Evolutionary conservation across 129 eudicot species (phyloP).

Genomic region (Lonicera japonica): DNA sequence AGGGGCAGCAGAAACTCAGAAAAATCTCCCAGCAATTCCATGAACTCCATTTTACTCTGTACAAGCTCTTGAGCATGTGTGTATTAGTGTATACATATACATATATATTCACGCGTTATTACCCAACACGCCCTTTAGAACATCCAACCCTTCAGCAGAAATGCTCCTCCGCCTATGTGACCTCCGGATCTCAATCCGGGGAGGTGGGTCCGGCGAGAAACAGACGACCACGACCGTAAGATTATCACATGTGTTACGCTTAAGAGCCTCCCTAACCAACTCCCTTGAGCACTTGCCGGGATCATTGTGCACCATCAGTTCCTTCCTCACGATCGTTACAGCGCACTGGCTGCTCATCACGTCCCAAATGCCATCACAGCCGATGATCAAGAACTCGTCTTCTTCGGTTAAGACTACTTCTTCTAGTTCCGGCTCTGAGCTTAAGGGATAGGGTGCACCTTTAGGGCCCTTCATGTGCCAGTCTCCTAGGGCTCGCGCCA

Average conservation of each 20-base stretch:
- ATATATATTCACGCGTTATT: conserved; percentile 28
- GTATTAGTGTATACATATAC: too few species aligned
- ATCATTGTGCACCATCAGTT: conserved; percentile 75
- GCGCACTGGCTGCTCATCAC: conserved; percentile 93
- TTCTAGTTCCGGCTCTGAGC: conserved; percentile 72
- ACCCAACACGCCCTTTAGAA: conserved; percentile 59
- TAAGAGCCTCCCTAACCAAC: conserved; percentile 73
- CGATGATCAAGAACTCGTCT: conserved; percentile 81
- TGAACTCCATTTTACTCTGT: not conserved
- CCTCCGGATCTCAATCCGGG: conserved; percentile 56
- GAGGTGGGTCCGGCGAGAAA: conserved; percentile 71
- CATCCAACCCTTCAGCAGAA: conserved; percentile 82
- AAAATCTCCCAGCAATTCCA: not conserved
- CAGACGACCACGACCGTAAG: conserved; percentile 73
- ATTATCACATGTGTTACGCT: conserved; percentile 70
- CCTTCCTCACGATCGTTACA: conserved; percentile 69
- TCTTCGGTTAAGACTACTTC: conserved; percentile 59
- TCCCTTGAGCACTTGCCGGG: conserved; percentile 58
- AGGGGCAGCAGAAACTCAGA: conserved; percentile 13
- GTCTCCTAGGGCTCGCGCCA: conserved; percentile 87
- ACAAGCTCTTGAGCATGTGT: conserved; percentile 2
- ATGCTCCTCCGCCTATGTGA: conserved; percentile 59
- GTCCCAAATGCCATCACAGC: conserved; percentile 89
- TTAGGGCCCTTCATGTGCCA: conserved; percentile 94
- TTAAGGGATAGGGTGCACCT: conserved; percentile 58